Base-by-base conservation (phyloP, 371 early-diverging fungal genomes). In the Mucor mucedo region DNA sequence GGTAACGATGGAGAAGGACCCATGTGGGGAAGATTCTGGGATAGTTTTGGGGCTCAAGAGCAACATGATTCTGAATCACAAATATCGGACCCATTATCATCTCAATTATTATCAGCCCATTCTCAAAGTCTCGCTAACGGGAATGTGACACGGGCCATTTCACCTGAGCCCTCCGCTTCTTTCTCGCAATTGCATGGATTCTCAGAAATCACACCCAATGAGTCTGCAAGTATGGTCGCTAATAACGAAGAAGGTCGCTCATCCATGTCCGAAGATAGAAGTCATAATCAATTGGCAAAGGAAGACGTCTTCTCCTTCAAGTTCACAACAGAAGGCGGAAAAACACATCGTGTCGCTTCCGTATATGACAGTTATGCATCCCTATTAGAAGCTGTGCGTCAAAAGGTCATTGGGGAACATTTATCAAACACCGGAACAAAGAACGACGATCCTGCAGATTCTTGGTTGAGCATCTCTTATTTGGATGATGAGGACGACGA, bases 401-500 rank as follows among this genome's bases (percentile, higher is more conserved):
- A 76, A 62, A 82, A 82, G 50, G 67, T 78, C 7, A 67, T 71
- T 55, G 61, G 63, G 1, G 82, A 82, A 21, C 79, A 79, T 39
- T 58, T 69, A 27, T 45, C 55, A n/a, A 45, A 59, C 58, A 14
- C 54, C 11, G 61, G 58, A 3, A 38, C 52, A 1, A 48, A 53
- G 13, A 33, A 41, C 3, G 68, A 65, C 14, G 62, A 58, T 27
- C 56, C 71, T 16, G 63, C 52, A 0, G 70, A 71, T 3, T 73
- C 72, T 13, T 72, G 77, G 79, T 72, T 88, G 28, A 89, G 81
- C 16, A 80, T 97, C 35, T 86, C 87, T 11, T 97, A 95, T 67
- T 69, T 91, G 59, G 97, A 97, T 65, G 95, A 96, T 60, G 97
- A 96, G 53, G 87, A 90, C 55, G 97, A 97, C 71, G 75, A 87